Base-by-base conservation (phyloP, 2,329 filamentous ascomycete genomes). In the Ceratocystis cubensis region DNA sequence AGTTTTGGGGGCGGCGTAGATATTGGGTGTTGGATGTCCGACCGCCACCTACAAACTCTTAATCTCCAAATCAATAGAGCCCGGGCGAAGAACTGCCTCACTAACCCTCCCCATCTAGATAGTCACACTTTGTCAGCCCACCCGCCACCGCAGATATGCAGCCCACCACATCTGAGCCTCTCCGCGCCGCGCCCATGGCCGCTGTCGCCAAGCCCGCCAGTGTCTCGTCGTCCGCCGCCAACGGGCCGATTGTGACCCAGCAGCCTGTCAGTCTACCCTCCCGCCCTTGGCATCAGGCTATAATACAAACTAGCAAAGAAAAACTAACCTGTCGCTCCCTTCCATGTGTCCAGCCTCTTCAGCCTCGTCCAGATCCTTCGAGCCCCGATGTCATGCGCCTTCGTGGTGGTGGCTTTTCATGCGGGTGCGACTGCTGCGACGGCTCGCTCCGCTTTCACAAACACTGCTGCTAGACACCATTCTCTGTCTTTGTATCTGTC, bases 361-460 rank as follows among this genome's bases (percentile, higher is more conserved):
- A 73, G 53, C 71, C 69, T 17, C 70, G 70, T 59, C 71, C 72
- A 4, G 69, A 71, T 61, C 63, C 72, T 67, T 63, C 64, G 1
- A 61, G 61, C 7, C 57, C 66, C n/a, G 45, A 50, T 13, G 13
- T 33, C 45, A 62, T 68, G 57, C 65, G 64, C 30, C 65, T 74
- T 2, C 72, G 73, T 10, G 73, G 73, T 22, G 72, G 73, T 5
- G 72, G 72, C 33, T 37, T 73, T 10, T 70, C 67, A 41, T 66
- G 71, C 7, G 73, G 72, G 28, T 74, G 69, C 53, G 71, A 72
- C 46, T 74, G 72, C 69, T 74, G 73, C 59, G 56, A 69, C 30
- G 73, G 73, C 15, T 69, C 70, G 28, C 73, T 73, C 63, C 71
- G 70, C 50, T 73, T 73, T 68, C 63, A 74, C 70, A 73, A 72